Evolutionary conservation across 805 yeast genomes (phyloP).

Genomic region (Pichia californica): DNA sequence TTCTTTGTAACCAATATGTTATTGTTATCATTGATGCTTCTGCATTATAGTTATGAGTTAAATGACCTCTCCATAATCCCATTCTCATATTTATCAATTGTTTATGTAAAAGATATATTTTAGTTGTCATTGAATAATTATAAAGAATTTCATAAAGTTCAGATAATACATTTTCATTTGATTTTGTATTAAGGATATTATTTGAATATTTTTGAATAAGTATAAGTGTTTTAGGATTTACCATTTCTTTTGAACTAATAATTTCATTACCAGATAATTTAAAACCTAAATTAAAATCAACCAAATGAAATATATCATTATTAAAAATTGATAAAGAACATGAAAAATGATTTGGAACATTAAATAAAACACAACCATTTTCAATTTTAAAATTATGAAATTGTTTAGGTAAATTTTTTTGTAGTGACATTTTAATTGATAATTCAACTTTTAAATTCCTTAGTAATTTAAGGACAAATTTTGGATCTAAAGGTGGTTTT

Average conservation of each 20-base stretch:
- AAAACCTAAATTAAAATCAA: conserved; percentile 67
- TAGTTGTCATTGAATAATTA: conserved; percentile 56
- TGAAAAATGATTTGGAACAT: conserved; percentile 58
- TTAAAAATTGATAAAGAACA: conserved; percentile 70
- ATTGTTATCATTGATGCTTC: conserved; percentile 49
- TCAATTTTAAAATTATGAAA: conserved; percentile 58
- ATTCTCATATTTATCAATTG: conserved; percentile 47
- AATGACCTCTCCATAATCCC: conserved; percentile 51
- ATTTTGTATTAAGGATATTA: conserved; percentile 37
- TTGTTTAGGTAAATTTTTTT: conserved; percentile 54
- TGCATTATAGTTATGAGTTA: conserved; percentile 52
- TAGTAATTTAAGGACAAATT: conserved; percentile 53
- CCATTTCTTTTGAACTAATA: conserved; percentile 22
- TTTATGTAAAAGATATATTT: conserved; percentile 51
- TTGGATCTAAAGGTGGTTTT: conserved; percentile 43
- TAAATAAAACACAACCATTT: conserved; percentile 71
- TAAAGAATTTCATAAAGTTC: conserved; percentile 48
- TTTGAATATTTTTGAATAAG: conserved; percentile 54
- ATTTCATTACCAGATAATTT: conserved; percentile 34
- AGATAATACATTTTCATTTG: conserved; percentile 35
- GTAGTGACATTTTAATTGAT: conserved; percentile 67
- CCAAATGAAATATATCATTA: conserved; percentile 67
- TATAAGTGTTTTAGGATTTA: conserved; percentile 29
- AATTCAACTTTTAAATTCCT: conserved; percentile 65
- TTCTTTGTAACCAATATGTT: conserved; percentile 58